A percentile compares a stretch with the other conserved stretches of the same genome.
phyloP scores from a whole-genome alignment of 73 alveolate genomes.

The Paramecium tetraurelia region DNA sequence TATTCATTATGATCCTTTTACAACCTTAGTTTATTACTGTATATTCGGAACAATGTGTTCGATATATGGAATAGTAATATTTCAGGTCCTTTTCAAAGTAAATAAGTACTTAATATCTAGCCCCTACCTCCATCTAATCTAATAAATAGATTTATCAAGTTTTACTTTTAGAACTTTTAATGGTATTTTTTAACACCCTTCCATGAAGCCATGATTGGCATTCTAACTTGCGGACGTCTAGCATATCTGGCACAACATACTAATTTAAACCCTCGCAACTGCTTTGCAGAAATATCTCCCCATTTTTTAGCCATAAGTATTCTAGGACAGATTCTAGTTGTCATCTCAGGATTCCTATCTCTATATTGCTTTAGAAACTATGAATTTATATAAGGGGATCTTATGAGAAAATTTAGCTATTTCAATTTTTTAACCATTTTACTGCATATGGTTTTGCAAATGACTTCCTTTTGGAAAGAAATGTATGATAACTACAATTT shows the following conservation, averaged over 20 bases:
- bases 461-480: not conserved
- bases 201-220: not conserved
- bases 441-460: not conserved
- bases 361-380: conserved; percentile 10
- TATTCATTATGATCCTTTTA: not conserved
- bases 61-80: not conserved
- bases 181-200: conserved; percentile 41
- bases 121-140: not conserved
- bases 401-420: not conserved
- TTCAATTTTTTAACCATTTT: not conserved
- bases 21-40: not conserved
- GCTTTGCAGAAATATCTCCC: not conserved
- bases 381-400: not conserved
- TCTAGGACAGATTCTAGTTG: not conserved
- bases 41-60: not conserved
- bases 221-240: not conserved
- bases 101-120: not conserved
- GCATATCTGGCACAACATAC: not conserved
- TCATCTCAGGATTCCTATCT: not conserved
- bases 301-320: not conserved
- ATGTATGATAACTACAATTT: not conserved
- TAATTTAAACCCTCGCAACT: not conserved
- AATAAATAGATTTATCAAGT: not conserved
- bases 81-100: not conserved
- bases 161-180: not conserved